Conservation (phyloP, 2,329 filamentous ascomycete species). For the Nannizzia gypsea region DNA sequence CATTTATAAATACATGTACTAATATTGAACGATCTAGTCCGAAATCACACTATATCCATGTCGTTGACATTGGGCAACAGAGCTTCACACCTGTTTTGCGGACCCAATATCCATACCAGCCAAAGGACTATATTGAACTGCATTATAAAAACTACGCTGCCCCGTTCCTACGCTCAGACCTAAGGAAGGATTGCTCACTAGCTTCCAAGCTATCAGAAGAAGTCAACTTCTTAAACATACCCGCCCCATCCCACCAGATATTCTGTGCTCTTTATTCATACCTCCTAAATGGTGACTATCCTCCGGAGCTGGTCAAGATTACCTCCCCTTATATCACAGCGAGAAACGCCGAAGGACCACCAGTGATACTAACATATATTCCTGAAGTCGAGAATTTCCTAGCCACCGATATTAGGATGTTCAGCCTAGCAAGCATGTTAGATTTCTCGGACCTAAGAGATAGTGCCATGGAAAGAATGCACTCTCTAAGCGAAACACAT, state of each 20-base stretch:
- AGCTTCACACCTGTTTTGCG: slow-evolving; percentile 11
- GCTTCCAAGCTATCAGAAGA: not conserved
- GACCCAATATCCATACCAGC: slow-evolving; percentile 4
- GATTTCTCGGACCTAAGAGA: slow-evolving; percentile 10
- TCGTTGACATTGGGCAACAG: slow-evolving; percentile 7
- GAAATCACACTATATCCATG: slow-evolving; percentile 14
- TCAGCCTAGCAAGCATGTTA: slow-evolving; percentile 12
- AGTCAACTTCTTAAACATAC: slow-evolving; percentile 4
- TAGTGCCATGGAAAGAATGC: slow-evolving; percentile 11
- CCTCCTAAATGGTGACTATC: slow-evolving; percentile 12
- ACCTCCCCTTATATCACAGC: slow-evolving; percentile 8
- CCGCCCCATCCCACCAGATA: slow-evolving; percentile 3
- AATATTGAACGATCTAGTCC: not conserved
- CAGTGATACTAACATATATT: slow-evolving; percentile 7
- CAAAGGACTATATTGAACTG: slow-evolving; percentile 12
- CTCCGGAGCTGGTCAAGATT: slow-evolving; percentile 8
- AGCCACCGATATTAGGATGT: slow-evolving; percentile 12
- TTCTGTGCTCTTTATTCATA: slow-evolving; percentile 14
- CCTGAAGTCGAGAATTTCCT: slow-evolving; percentile 8
- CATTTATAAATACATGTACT: not conserved
- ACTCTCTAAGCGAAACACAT: slow-evolving; percentile 9
- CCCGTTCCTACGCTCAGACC: slow-evolving; percentile 8
- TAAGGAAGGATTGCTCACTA: slow-evolving; percentile 8
- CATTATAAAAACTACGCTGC: slow-evolving; percentile 11
- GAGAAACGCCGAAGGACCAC: slow-evolving; percentile 7